Base-by-base conservation (phyloP, 495 filamentous ascomycete genomes). In the Rusavskia elegans region DNA sequence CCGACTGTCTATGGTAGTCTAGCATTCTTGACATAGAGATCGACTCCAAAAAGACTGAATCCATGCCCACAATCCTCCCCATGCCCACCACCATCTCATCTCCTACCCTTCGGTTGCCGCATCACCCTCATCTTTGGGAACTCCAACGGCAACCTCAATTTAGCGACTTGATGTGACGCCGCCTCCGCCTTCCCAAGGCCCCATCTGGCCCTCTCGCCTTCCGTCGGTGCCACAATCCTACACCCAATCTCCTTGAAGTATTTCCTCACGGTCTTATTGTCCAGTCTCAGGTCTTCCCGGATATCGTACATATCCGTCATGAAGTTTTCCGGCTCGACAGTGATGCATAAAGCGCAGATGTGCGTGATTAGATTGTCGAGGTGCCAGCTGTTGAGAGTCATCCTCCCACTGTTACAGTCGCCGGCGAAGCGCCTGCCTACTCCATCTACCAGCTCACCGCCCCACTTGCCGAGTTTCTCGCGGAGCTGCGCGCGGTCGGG, bases 181-280 rank as follows among this genome's bases (percentile, higher is more conserved):
- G 76, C 79, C 59, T 82, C 79, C 4, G 76, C 76, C 62, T 80
- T 82, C 56, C 70, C 71, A 35, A 77, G 60, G 23, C 63, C 63
- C 63, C 66, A 67, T 48, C 66, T 71, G 17, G 45, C 59, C 48
- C 63, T 68, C 58, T 77, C 72, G 0, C 61, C 54, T 52, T 73
- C 71, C 20, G 65, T 64, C 16, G 69, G 68, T 57, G 60, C 59
- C 36, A 69, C 64, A 44, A 73, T 58, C 2, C 63, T 55, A 54
- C 85, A 90, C 2, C 92, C 92, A 59, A 98, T 75, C 63, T 95
- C 89, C 32, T 71, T 65, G 73, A 89, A 57, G 21, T 58, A 56
- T 57, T 70, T 66, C 49, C 53, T 48, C 21, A 71, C 59, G 60
- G 77, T 71, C 58, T 73, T 77, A 49, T 77, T 75, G 55, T 92